These are phyloP conservation scores for Acacia confusa DNA, from an alignment of 306 rosid genomes.

Conservation along the genomic window DNA sequence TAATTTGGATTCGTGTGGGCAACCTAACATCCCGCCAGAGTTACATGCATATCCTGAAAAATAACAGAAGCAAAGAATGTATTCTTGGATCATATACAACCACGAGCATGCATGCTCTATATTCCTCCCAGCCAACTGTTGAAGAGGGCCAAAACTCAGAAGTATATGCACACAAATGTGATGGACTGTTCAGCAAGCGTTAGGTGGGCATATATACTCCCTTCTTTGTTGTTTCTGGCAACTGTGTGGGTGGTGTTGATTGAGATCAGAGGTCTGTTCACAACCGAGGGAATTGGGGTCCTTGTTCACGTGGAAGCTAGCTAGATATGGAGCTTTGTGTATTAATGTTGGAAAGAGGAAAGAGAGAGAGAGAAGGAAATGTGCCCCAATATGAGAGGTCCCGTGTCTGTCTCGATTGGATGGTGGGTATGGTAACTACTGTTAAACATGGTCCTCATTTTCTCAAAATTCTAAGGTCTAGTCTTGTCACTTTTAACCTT, in stretches of 20 bases:
- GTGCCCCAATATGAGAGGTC: background rate
- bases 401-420: constrained; percentile 14
- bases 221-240: constrained; percentile 25
- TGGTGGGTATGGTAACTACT: background rate
- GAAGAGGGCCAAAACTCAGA: constrained; percentile 11
- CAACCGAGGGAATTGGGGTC: background rate
- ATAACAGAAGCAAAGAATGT: too few species aligned
- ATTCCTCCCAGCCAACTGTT: background rate
- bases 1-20: too few species aligned
- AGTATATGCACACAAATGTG: background rate
- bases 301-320: background rate
- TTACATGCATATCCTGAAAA: too few species aligned
- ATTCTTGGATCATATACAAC: background rate
- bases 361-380: background rate
- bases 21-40: too few species aligned
- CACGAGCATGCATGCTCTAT: background rate
- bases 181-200: constrained; percentile 8
- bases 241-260: background rate
- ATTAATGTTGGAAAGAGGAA: background rate
- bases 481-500: constrained; percentile 33
- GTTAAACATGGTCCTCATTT: constrained; percentile 30
- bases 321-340: background rate
- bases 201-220: background rate
- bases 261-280: background rate
- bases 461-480: constrained; percentile 8